These are phyloP conservation scores for Mycogone perniciosa DNA, from an alignment of 2,329 filamentous ascomycete genomes.

Conservation along the genomic window DNA sequence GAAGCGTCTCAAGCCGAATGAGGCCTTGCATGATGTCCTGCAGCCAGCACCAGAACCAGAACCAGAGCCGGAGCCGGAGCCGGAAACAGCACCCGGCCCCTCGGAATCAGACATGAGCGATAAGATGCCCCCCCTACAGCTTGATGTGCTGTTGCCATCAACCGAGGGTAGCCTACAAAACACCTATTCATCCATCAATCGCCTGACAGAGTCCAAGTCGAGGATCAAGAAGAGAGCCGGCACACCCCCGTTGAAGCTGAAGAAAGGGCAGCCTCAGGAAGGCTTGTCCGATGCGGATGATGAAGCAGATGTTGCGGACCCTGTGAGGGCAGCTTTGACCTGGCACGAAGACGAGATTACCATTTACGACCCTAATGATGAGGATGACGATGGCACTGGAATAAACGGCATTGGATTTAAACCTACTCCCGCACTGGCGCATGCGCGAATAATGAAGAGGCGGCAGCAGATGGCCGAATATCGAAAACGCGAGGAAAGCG, in stretches of 20 bases:
- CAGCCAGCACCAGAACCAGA: neutral
- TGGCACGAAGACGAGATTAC: constrained; percentile 66
- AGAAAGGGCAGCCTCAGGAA: constrained; percentile 18
- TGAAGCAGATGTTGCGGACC: constrained; percentile 40
- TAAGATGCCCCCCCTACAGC: neutral
- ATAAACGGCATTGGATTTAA: constrained; percentile 64
- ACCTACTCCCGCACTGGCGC: constrained; percentile 55
- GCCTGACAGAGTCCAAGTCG: constrained; percentile 33
- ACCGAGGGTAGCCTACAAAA: constrained; percentile 1
- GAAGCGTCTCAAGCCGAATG: constrained; percentile 34
- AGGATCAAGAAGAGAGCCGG: constrained; percentile 29
- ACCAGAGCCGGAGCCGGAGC: neutral
- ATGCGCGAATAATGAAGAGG: constrained; percentile 50
- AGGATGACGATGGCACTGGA: constrained; percentile 60
- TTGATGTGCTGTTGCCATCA: neutral
- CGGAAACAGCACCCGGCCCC: neutral
- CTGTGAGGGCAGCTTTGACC: constrained; percentile 53
- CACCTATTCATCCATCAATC: constrained; percentile 32
- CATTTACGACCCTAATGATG: constrained; percentile 56
- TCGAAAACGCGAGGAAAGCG: constrained; percentile 52
- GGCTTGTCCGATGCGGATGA: constrained; percentile 24
- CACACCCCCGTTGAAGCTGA: constrained; percentile 33
- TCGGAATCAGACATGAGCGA: neutral
- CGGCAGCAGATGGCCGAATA: constrained; percentile 58
- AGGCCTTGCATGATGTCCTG: constrained; percentile 24